Evolutionary conservation across 345 rosid species (phyloP), one percentile per base, ranked within the genome.

Genomic region (Mercurialis annua): DNA sequence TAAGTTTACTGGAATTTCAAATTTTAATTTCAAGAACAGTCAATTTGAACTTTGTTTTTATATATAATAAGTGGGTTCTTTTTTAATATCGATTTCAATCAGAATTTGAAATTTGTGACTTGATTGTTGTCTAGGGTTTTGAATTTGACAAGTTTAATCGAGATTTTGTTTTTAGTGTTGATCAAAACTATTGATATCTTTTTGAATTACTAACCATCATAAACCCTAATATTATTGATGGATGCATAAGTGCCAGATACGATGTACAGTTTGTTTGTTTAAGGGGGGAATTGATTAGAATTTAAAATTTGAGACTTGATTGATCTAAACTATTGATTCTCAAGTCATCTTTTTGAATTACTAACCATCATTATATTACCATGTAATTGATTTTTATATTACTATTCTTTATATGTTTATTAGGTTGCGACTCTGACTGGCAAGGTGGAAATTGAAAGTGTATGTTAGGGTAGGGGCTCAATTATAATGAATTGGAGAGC

Each of bases 401-500:
- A 60, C 42, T 7, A 46, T 21, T 36, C 5, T 67, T 68, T 52
- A 2, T 36, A 9, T 50, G 23, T 52, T 7, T 66, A 54, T 51
- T 67, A 81, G 87, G 48, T 59, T 42, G 72, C 68, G 67, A 34
- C 67, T 73, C 74, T 59, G 51, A 62, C 50, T 50, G 58, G 77
- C 15, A 54, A 68, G 71, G 52, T 70, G 68, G 78, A 44, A 55
- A 49, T 62, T 72, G 11, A 7, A 38, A 30, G 40, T 59, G 40
- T 58, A 50, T 43, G 31, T 30, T 80, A 64, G 81, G 72, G 73
- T n/a, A n/a, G n/a, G 49, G 69, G 50, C 56, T 46, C 11, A 7
- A 36, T 36, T 77, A 80, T 78, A 42, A 86, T 86, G 90, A 62
- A 74, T 78, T 77, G 87, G 92, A 85, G 85, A 65, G 30, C 58